phyloP scores from a whole-genome alignment of 1,284 basidiomycete species.

The Tranzscheliella williamsii region DNA sequence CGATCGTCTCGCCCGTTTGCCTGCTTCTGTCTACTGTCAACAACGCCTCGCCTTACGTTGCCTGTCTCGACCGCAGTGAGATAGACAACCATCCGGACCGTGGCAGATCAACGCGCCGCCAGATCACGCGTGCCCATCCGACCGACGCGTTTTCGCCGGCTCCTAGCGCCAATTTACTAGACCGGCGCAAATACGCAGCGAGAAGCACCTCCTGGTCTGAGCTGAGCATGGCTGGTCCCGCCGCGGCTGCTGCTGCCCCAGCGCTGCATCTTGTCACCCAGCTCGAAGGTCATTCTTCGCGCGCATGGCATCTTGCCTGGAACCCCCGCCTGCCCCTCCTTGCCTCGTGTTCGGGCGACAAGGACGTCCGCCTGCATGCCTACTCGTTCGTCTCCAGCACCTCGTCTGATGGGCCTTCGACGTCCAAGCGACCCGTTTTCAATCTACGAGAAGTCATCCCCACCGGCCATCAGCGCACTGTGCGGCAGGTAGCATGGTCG shows the following conservation, averaged over 20 bases:
- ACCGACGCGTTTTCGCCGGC: too few species aligned
- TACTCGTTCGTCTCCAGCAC: slow-evolving; percentile 65
- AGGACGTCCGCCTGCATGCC: slow-evolving; percentile 80
- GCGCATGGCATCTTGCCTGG: slow-evolving; percentile 82
- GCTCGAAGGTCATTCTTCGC: slow-evolving; percentile 55
- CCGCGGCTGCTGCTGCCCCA: slow-evolving; percentile 1
- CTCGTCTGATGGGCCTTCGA: slow-evolving; percentile 29
- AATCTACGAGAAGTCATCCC: slow-evolving; percentile 58
- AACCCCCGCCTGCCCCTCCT: slow-evolving; percentile 80
- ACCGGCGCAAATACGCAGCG: too few species aligned
- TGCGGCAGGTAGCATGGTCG: slow-evolving; percentile 86
- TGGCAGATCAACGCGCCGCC: too few species aligned
- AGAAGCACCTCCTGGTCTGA: background rate
- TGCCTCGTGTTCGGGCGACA: slow-evolving; percentile 92
- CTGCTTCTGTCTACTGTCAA: too few species aligned
- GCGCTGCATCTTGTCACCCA: slow-evolving; percentile 29
- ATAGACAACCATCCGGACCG: too few species aligned
- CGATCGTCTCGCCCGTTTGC: too few species aligned
- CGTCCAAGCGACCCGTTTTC: slow-evolving; percentile 45
- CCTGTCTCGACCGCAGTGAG: too few species aligned
- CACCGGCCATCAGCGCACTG: slow-evolving; percentile 86
- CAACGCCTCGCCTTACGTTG: too few species aligned
- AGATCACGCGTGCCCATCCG: too few species aligned
- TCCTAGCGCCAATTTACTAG: too few species aligned
- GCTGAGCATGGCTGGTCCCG: background rate